phyloP scores from a whole-genome alignment of 345 rosid species.

The Angophora floribunda region DNA sequence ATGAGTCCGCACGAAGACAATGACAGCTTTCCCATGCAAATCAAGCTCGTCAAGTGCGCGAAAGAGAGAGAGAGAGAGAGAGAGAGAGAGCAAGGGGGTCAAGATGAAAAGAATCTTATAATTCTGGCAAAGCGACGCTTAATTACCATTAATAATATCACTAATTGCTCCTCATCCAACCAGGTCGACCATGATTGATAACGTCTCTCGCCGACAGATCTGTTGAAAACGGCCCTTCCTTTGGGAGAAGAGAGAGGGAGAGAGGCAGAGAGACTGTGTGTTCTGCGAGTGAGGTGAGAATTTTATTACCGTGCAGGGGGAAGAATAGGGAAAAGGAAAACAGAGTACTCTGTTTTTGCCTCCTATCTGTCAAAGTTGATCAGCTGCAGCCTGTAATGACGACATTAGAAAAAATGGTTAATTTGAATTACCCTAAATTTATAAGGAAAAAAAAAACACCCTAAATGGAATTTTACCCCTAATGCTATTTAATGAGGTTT shows the following conservation, averaged over 20 bases:
- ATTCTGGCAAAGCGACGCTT: not conserved
- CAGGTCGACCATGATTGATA: conserved; percentile 19
- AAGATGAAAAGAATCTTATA: not conserved
- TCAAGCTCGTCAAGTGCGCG: not conserved
- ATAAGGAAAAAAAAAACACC: not conserved
- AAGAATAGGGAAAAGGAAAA: not conserved
- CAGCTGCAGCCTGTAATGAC: not conserved
- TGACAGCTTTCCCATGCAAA: conserved; percentile 21
- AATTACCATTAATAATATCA: not conserved
- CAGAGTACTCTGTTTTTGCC: not conserved
- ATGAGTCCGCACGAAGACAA: not conserved
- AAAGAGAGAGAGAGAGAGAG: not conserved
- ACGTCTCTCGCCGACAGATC: conserved; percentile 71
- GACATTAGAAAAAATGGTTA: not conserved
- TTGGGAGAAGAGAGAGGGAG: not conserved
- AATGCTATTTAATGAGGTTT: not conserved
- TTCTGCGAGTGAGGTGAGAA: not conserved
- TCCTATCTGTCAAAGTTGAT: not conserved
- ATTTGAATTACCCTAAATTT: not conserved
- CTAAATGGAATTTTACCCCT: not conserved
- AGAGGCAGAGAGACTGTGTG: not conserved
- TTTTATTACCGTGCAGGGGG: not conserved
- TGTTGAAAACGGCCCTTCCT: conserved; percentile 28
- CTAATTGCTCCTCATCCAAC: conserved; percentile 8
- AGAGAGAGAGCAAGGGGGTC: not conserved